phyloP scores from a whole-genome alignment of 352 stramenopile genomes.

The Vaucheria bursata region DNA sequence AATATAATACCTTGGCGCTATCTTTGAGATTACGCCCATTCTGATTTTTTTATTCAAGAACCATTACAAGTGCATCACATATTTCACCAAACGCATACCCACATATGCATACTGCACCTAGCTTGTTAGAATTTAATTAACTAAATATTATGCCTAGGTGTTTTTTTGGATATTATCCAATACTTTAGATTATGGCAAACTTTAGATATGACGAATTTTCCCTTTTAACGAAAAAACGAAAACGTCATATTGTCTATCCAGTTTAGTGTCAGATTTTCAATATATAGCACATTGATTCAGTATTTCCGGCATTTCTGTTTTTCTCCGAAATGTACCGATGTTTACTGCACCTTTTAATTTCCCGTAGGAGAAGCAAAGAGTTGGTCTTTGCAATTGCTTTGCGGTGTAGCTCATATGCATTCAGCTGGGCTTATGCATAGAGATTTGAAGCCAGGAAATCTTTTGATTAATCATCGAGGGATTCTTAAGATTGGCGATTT shows the following conservation, averaged over 20 bases:
- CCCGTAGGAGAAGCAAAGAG: not conserved
- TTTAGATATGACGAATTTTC: too few species aligned
- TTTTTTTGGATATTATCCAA: too few species aligned
- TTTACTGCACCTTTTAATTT: not conserved
- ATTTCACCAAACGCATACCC: too few species aligned
- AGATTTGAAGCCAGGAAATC: slow-evolving; percentile 65
- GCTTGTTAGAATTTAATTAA: too few species aligned
- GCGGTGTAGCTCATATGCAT: not conserved
- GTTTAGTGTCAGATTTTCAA: not conserved
- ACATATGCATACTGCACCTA: too few species aligned
- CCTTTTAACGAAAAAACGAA: too few species aligned
- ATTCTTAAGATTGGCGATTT: slow-evolving; percentile 72
- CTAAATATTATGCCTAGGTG: too few species aligned
- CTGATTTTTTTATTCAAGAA: too few species aligned
- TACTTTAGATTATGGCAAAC: too few species aligned
- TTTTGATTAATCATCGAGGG: slow-evolving; percentile 68
- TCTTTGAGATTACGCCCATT: too few species aligned
- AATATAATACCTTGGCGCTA: too few species aligned
- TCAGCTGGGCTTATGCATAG: slow-evolving; percentile 64
- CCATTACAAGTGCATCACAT: too few species aligned
- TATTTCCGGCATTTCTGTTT: not conserved
- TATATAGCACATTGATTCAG: not conserved
- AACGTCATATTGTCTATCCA: not conserved
- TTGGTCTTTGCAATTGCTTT: not conserved
- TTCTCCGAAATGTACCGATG: not conserved